These are phyloP conservation scores for Magnaporthiopsis rhizophila DNA, from an alignment of 2,329 filamentous ascomycete genomes.

Conservation along the genomic window DNA sequence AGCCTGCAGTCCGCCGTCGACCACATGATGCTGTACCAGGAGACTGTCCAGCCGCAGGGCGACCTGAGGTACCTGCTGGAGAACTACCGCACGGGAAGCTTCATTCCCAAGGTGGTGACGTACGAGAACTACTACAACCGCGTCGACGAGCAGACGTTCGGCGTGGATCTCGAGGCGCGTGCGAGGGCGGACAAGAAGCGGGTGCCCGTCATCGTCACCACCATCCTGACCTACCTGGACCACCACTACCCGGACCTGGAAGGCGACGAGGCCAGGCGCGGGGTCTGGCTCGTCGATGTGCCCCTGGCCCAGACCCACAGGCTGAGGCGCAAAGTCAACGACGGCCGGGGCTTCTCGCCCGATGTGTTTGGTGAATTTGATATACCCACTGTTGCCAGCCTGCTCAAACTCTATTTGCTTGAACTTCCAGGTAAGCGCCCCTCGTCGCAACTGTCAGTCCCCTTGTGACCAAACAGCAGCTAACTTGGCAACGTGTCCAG, in stretches of 20 bases:
- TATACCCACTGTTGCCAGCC: conserved; percentile 85
- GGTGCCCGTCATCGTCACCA: conserved; percentile 85
- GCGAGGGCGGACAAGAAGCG: conserved; percentile 92
- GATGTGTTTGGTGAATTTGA: conserved; percentile 83
- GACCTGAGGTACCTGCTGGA: conserved; percentile 92
- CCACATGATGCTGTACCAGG: conserved; percentile 98
- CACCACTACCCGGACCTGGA: conserved; percentile 96
- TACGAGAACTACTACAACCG: conserved; percentile 99
- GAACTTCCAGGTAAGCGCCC: conserved; percentile 73
- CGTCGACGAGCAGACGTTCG: conserved; percentile 95
- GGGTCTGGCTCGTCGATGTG: conserved; percentile 91
- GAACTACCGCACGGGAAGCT: conserved; percentile 92
- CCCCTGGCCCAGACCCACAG: conserved; percentile 78
- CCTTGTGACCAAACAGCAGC: not conserved
- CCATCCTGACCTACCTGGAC: conserved; percentile 88
- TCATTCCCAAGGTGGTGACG: conserved; percentile 79
- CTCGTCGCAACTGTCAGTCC: too few relatives aligned
- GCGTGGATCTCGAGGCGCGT: conserved; percentile 92
- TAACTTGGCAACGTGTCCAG: conserved; percentile 33
- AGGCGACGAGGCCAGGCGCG: conserved; percentile 84
- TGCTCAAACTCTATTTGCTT: conserved; percentile 88
- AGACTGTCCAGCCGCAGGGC: conserved; percentile 88
- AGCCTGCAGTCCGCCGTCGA: conserved; percentile 93
- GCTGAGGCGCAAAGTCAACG: conserved; percentile 75
- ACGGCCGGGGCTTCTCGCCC: conserved; percentile 68